Conservation (phyloP, 1,284 basidiomycete species). For the Austropuccinia psidii region DNA sequence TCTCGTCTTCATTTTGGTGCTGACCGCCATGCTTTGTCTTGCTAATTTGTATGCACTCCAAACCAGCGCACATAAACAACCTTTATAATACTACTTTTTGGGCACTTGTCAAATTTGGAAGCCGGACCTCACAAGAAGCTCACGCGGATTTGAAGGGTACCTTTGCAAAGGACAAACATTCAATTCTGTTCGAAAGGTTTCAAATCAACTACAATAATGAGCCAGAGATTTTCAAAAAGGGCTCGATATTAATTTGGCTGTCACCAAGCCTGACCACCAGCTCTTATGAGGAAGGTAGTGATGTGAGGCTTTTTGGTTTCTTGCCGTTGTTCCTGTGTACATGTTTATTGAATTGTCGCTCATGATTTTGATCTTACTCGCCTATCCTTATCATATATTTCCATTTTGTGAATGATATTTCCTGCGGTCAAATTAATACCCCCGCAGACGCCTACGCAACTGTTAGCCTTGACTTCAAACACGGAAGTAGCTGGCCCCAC, state of each 20-base stretch:
- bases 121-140: constrained; percentile 67
- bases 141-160: constrained; percentile 65
- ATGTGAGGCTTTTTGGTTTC: too few relatives aligned
- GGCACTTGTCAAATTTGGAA: constrained; percentile 76
- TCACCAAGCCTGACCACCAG: too few relatives aligned
- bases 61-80: constrained; percentile 89
- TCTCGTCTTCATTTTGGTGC: not conserved
- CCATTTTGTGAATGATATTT: too few relatives aligned
- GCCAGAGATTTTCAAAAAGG: constrained; percentile 69
- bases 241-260: constrained; percentile 68
- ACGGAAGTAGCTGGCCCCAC: too few relatives aligned
- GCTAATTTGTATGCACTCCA: constrained; percentile 25
- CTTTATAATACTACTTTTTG: constrained; percentile 94
- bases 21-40: not conserved
- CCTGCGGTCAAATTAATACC: too few relatives aligned
- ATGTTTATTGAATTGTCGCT: too few relatives aligned
- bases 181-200: constrained; percentile 74
- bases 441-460: too few relatives aligned
- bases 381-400: too few relatives aligned
- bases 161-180: constrained; percentile 77
- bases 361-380: too few relatives aligned
- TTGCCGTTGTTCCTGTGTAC: too few relatives aligned
- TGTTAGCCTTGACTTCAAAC: too few relatives aligned
- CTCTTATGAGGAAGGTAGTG: too few relatives aligned
- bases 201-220: constrained; percentile 79